Conservation (phyloP, 257 asterid genomes). For the Haberlea rhodopensis region DNA sequence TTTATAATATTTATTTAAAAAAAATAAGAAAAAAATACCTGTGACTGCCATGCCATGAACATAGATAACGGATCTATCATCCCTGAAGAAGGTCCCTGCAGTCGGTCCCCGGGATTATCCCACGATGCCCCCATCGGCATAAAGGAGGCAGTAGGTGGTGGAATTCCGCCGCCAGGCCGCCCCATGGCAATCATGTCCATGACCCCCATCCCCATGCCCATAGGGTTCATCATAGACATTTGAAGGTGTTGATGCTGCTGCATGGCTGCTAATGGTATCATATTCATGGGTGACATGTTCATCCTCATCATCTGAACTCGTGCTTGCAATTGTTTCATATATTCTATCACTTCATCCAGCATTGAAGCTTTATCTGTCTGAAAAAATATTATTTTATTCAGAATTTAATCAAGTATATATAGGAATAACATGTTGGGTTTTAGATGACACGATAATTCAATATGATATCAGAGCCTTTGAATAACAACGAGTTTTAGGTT, state of each 20-base stretch:
- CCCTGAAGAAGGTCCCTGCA: constrained; percentile 23
- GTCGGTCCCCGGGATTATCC: constrained; percentile 46
- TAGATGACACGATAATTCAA: no score
- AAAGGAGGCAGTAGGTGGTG: constrained; percentile 35
- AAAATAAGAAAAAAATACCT: constrained; percentile 43
- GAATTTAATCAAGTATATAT: no score
- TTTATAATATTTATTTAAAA: no score
- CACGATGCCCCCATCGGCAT: constrained; percentile 47
- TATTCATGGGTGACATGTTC: constrained; percentile 60
- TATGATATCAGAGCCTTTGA: no score
- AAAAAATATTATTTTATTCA: no score
- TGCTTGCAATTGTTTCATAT: constrained; percentile 69
- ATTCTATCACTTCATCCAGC: constrained; percentile 78
- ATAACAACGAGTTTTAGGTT: no score
- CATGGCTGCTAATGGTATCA: constrained; percentile 65
- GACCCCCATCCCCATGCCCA: constrained; percentile 49
- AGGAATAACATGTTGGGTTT: no score
- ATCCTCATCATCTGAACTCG: constrained; percentile 69
- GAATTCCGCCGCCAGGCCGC: constrained; percentile 34
- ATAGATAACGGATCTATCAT: constrained; percentile 51
- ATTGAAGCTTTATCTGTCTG: constrained; percentile 90
- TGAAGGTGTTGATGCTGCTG: constrained; percentile 81
- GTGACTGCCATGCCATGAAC: constrained; percentile 59
- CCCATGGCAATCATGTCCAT: constrained; percentile 55
- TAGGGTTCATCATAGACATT: constrained; percentile 64